Percentiles rank a stretch among this genome's conserved stretches.
Evolutionary conservation across 768 basidiomycete genomes (phyloP).

Genomic region (Strobilomyces dryophilus): DNA sequence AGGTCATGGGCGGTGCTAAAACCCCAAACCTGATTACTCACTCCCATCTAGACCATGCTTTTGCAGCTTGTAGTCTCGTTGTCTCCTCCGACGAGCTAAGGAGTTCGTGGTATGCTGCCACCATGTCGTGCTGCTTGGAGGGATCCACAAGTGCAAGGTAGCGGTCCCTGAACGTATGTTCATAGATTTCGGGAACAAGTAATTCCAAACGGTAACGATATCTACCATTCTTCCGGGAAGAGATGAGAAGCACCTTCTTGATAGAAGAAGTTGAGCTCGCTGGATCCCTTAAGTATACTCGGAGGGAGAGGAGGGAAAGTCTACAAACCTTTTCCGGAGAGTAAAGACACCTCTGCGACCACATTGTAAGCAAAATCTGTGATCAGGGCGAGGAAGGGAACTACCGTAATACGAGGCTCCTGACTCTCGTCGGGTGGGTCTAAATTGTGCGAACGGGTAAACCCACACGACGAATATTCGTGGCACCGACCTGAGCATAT

Average conservation of each 20-base stretch:
- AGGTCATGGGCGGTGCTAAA: background rate
- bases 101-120: conserved; percentile 79
- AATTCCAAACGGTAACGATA: background rate
- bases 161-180: conserved; percentile 58
- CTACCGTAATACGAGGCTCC: conserved; percentile 72
- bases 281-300: conserved; percentile 11
- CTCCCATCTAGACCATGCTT: conserved; percentile 92
- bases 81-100: conserved; percentile 70
- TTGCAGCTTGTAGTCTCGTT: conserved; percentile 64
- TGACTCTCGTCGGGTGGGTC: conserved; percentile 79
- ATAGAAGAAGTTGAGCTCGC: conserved; percentile 90
- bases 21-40: conserved; percentile 36
- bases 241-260: conserved; percentile 79
- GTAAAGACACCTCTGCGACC: conserved; percentile 78
- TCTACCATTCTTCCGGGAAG: conserved; percentile 86
- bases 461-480: background rate
- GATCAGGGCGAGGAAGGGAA: conserved; percentile 4
- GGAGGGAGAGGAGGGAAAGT: background rate
- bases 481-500: conserved; percentile 67
- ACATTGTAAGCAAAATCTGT: background rate
- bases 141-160: conserved; percentile 80
- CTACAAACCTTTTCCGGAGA: conserved; percentile 62
- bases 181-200: background rate
- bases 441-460: conserved; percentile 26
- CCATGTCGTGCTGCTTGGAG: conserved; percentile 71